These are phyloP conservation scores for Vigna nakashimae DNA, from an alignment of 306 rosid genomes.

Conservation along the genomic window DNA sequence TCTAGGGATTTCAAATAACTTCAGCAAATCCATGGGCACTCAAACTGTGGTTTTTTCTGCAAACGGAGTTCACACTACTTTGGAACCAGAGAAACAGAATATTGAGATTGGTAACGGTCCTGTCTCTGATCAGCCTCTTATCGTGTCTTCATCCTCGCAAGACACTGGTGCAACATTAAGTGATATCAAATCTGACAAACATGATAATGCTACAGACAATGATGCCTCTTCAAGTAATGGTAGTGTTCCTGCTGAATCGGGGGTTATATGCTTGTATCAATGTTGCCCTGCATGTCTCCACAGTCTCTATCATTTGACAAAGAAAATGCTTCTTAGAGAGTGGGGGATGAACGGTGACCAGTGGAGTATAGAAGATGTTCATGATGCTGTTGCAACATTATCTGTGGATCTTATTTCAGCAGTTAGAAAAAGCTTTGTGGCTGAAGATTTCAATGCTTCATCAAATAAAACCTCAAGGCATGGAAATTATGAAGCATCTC, in stretches of 20 bases:
- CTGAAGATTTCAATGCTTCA: constrained; percentile 45
- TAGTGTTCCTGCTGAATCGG: constrained; percentile 46
- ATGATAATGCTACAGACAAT: constrained; percentile 38
- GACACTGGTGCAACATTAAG: constrained; percentile 43
- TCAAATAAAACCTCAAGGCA: constrained; percentile 41
- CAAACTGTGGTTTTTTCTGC: constrained; percentile 44
- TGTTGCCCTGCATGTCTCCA: constrained; percentile 77
- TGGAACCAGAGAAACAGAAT: constrained; percentile 42
- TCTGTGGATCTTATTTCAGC: constrained; percentile 80
- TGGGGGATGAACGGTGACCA: constrained; percentile 48
- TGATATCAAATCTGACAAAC: constrained; percentile 42
- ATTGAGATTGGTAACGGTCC: constrained; percentile 37
- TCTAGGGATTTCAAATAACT: constrained; percentile 38
- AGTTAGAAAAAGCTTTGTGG: constrained; percentile 52
- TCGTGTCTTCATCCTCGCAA: constrained; percentile 34
- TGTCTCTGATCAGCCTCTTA: constrained; percentile 36
- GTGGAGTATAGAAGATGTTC: constrained; percentile 76
- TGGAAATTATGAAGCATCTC: constrained; percentile 32
- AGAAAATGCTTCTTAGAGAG: constrained; percentile 53
- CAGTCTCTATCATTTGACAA: constrained; percentile 53
- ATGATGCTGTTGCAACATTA: constrained; percentile 70
- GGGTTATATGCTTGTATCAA: constrained; percentile 62
- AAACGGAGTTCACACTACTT: constrained; percentile 40
- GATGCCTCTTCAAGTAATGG: constrained; percentile 47
- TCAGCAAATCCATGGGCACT: constrained; percentile 44